These are phyloP conservation scores for Phalaenopsis equestris DNA, from an alignment of 106 monocot genomes.

Conservation along the genomic window DNA sequence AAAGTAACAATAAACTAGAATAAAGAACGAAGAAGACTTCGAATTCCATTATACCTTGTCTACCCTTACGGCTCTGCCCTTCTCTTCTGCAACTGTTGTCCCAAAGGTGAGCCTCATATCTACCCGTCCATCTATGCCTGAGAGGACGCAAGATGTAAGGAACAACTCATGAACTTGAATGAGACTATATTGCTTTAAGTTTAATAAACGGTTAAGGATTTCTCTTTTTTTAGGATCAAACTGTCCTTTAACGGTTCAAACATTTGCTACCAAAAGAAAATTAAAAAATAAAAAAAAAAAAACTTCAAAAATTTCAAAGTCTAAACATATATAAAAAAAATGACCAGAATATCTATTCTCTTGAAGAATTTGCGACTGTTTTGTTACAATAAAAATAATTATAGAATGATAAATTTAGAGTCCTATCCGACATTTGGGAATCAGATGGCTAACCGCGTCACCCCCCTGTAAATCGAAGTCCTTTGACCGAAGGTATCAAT, in stretches of 20 bases:
- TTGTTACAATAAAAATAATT: too few relatives aligned
- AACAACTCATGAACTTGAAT: neutral
- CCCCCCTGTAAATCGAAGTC: slow-evolving; percentile 90
- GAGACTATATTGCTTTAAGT: too few relatives aligned
- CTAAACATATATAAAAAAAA: neutral
- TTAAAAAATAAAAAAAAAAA: too few relatives aligned
- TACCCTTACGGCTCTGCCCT: slow-evolving; percentile 37
- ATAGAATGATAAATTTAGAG: too few relatives aligned
- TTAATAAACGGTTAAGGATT: too few relatives aligned
- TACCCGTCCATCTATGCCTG: slow-evolving; percentile 47
- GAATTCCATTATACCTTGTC: slow-evolving; percentile 27
- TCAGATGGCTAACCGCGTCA: slow-evolving; percentile 52
- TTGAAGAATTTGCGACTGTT: too few relatives aligned
- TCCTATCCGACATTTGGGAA: too few relatives aligned
- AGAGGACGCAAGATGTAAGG: neutral
- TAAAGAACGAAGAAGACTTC: neutral
- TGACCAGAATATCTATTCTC: too few relatives aligned
- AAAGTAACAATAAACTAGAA: neutral
- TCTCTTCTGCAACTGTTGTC: slow-evolving; percentile 45
- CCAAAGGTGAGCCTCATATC: slow-evolving; percentile 51
- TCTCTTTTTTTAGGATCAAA: too few relatives aligned
- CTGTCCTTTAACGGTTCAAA: too few relatives aligned
- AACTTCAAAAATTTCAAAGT: neutral
- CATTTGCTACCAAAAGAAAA: too few relatives aligned
- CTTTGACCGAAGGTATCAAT: slow-evolving; percentile 93